Evolutionary conservation across 768 basidiomycete species (phyloP).

Genomic region (Leccinellum rugosiceps): DNA sequence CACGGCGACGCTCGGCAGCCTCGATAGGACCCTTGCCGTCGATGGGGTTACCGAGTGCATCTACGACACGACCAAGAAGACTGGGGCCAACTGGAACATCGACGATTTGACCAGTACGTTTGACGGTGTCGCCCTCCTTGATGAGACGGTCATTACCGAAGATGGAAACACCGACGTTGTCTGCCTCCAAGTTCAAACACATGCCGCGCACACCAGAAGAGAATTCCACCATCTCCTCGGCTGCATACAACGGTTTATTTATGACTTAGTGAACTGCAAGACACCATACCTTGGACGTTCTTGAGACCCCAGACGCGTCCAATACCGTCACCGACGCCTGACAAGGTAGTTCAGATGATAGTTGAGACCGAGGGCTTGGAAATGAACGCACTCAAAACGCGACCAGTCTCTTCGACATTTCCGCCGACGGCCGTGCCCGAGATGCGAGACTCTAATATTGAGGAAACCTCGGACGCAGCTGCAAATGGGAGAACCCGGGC

Average conservation of each 20-base stretch:
- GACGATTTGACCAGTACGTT: constrained; percentile 99
- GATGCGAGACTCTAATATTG: constrained; percentile 98
- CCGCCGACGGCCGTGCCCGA: constrained; percentile 85
- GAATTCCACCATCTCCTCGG: constrained; percentile 99
- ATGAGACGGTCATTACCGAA: constrained; percentile 98
- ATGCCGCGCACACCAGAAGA: constrained; percentile 99
- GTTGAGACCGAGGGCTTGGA: neutral
- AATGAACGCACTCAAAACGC: constrained; percentile 82
- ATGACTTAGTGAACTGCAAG: neutral
- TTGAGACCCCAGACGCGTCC: constrained; percentile 98
- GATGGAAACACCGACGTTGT: constrained; percentile 99
- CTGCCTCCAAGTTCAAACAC: constrained; percentile 99
- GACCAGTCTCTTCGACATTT: constrained; percentile 99
- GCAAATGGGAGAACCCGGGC: constrained; percentile 5
- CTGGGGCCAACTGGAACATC: constrained; percentile 98
- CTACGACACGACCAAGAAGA: constrained; percentile 98
- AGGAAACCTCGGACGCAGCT: constrained; percentile 99
- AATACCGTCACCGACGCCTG: constrained; percentile 99
- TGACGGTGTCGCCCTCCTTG: constrained; percentile 99
- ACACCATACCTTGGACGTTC: constrained; percentile 87
- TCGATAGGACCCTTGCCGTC: constrained; percentile 99
- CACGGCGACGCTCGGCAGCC: constrained; percentile 90
- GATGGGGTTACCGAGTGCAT: constrained; percentile 99
- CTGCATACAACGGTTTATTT: constrained; percentile 37
- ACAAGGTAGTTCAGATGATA: constrained; percentile 7